Evolutionary conservation across 176 grass and related monocot genomes (phyloP).

Genomic region (Carex cristatella): DNA sequence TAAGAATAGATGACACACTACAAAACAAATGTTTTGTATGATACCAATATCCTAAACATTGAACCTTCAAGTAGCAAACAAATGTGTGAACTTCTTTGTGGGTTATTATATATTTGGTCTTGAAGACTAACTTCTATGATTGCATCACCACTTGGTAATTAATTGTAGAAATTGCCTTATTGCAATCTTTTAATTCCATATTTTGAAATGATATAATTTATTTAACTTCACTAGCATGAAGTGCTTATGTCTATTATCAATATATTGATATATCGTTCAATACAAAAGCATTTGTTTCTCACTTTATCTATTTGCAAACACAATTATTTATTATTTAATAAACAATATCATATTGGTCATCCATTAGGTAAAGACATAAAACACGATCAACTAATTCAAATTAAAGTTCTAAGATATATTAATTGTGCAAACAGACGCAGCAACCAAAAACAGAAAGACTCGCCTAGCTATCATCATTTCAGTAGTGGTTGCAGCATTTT

Average conservation of each 20-base stretch:
- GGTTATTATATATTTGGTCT: neutral
- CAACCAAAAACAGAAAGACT: constrained; percentile 15
- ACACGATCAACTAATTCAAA: neutral
- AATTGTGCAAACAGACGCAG: constrained; percentile 17
- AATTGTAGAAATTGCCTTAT: neutral
- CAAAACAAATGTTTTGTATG: neutral
- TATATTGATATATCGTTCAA: neutral
- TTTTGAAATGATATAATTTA: neutral
- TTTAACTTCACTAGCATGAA: neutral
- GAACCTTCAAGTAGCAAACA: neutral
- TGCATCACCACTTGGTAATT: neutral
- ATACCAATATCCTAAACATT: neutral
- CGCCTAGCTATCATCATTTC: neutral
- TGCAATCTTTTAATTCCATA: neutral
- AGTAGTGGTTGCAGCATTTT: neutral
- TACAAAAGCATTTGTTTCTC: neutral
- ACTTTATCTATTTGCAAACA: neutral
- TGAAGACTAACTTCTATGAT: neutral
- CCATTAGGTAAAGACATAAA: neutral
- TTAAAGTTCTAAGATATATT: neutral
- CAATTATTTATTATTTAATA: neutral
- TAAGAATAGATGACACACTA: neutral
- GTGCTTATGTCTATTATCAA: neutral
- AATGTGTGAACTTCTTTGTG: neutral
- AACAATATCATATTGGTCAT: neutral